Evolutionary conservation across 2,329 filamentous ascomycete species (phyloP).

Genomic region (Penicillium hesseltinei): DNA sequence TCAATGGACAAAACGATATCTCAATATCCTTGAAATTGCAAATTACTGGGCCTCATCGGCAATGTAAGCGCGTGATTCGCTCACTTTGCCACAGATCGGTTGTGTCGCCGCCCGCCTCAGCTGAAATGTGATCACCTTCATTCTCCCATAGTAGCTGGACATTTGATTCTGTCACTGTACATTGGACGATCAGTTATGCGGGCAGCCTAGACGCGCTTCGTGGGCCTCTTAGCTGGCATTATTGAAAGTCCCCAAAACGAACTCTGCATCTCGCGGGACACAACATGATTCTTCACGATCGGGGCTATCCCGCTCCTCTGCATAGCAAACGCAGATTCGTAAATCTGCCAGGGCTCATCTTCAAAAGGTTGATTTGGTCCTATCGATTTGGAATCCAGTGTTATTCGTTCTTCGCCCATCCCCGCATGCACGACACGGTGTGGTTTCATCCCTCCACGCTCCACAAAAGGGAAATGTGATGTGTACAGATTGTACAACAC

Average conservation of each 20-base stretch:
- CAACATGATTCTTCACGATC: slow-evolving; percentile 3
- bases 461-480: slow-evolving; percentile 3
- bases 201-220: neutral
- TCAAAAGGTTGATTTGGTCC: neutral
- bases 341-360: slow-evolving; percentile 1
- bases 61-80: slow-evolving; percentile 1
- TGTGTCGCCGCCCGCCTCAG: neutral
- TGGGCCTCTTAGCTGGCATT: neutral
- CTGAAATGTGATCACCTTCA: slow-evolving; percentile 8
- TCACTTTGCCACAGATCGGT: neutral
- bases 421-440: slow-evolving; percentile 5
- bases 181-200: neutral
- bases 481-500: slow-evolving; percentile 1
- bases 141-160: neutral
- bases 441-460: neutral
- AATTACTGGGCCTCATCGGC: neutral
- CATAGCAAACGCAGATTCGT: neutral
- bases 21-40: neutral
- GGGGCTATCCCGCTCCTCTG: neutral
- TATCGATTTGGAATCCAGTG: neutral
- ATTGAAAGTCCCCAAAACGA: neutral
- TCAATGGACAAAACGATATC: neutral
- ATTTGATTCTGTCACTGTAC: neutral
- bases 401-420: neutral
- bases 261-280: neutral